Base-by-base conservation (phyloP, 2,329 filamentous ascomycete species). In the Tolypocladium amazonense region DNA sequence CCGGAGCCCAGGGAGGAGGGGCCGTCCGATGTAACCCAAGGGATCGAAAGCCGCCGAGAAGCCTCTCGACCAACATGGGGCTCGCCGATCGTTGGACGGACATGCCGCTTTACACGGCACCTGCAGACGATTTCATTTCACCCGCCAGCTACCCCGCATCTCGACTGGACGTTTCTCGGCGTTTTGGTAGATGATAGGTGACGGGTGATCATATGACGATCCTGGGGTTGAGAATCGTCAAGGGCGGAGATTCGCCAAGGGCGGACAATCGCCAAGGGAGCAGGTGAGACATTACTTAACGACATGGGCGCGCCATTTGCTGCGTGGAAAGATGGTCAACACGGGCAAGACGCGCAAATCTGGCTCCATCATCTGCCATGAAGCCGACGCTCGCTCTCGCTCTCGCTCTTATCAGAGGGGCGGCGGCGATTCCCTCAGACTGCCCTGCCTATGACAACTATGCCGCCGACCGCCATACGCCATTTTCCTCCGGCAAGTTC, bases 401-500 rank as follows among this genome's bases (percentile, higher is more conserved):
- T 68, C 57, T 81, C 79, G 2, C 75, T 68, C 57, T 81, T 79
- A 1, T 25, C 67, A 0, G 78, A 62, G 37, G 63, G 23, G 61
- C 58, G 15, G 61, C 62, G 33, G 56, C 62, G 18, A 65, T 65
- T 20, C 66, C 66, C 25, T 62, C 67, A 30, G 61, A 68, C 27
- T 76, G 73, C 58, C 73, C 73, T 33, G 67, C 68, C 50, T 76
- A 72, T 60, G 70, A 72, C 56, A 59, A 68, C 56, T 75, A 73
- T 56, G 72, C 73, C 25, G 67, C 66, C 30, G 56, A 70, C 14
- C 64, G 63, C 25, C 88, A 93, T 70, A 76, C 80, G 41, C 93
- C 93, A 1, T 85, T 86, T 67, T 95, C 90, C 64, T 75, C 81
- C n/a, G 92, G 93, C 15, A 85, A 84, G 9, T 82, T 94, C 70